Evolutionary conservation across 164 flowering plant genomes (phyloP), one percentile per base, ranked within the genome.

Genomic region (Brasenia schreberi): DNA sequence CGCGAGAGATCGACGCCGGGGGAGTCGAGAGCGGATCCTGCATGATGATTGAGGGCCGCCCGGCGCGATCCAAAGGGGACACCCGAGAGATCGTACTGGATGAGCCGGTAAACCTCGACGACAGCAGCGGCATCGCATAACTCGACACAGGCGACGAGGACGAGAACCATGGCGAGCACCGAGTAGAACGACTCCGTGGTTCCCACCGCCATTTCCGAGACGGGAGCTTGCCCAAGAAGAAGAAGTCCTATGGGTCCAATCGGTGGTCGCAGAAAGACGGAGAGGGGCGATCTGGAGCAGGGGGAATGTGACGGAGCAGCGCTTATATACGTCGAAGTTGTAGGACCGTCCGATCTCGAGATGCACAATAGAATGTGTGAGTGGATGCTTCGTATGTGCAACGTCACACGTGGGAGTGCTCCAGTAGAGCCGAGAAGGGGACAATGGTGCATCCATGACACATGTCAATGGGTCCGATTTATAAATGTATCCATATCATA

Each of bases 51-150:
- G 71, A 95, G 83, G 19, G 71, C 67, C 18, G 97, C 87, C 42
- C 83, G 71, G 6, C 99, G 93, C 61, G 99, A 95, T 80, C 99
- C 99, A 64, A 83, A 88, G 0, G 97, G 97, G 9, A 71, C 84
- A n/a, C 97, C 96, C 68, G 89, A 73, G 74, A 95, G 75, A 76
- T 95, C 97, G 77, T 89, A 95, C 78, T 95, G 99, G 53, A 92
- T 92, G 16, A 95, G 87, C 16, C 99, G 87, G 79, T 89, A 95
- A 61, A 95, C 97, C 71, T 92, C 97, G 63, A 92, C 86, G 70
- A 81, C 96, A n/a, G 97, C 80, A 63, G 92, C 96, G 53, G 94
- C 97, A 74, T 84, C 97, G 74, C 97, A 82, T 70, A 90, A 91
- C 79, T 89, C 90, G 59, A 84, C 87, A 81, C 92, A 93, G 60